Conservation (phyloP, 1,284 basidiomycete genomes). For the Rhodofomes roseus region DNA sequence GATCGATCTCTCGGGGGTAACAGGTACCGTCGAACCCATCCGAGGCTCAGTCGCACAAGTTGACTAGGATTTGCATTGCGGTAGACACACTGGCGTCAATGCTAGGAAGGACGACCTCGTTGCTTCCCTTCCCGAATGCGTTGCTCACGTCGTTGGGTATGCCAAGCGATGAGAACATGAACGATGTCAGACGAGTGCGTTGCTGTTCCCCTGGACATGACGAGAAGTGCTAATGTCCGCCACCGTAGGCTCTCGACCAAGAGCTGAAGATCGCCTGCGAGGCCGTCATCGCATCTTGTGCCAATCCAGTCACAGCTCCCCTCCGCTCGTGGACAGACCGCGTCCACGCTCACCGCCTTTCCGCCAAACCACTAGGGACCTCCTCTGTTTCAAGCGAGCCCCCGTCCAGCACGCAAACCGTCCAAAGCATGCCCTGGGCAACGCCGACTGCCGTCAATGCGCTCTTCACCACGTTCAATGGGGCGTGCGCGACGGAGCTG, state of each 20-base stretch:
- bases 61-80: too few relatives aligned
- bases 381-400: constrained; percentile 6
- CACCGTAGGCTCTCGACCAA: constrained; percentile 72
- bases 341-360: constrained; percentile 32
- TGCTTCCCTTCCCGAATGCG: constrained; percentile 68
- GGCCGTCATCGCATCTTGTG: constrained; percentile 68
- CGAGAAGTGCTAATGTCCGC: not conserved
- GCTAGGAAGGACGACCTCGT: constrained; percentile 67
- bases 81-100: constrained; percentile 75
- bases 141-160: constrained; percentile 66
- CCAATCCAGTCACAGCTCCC: constrained; percentile 46
- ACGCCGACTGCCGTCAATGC: constrained; percentile 44
- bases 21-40: constrained; percentile 37
- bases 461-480: constrained; percentile 52
- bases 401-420: not conserved
- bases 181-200: constrained; percentile 63
- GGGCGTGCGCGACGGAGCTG: constrained; percentile 53
- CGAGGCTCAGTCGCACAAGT: not conserved
- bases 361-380: constrained; percentile 9
- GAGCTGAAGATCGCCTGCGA: constrained; percentile 82
- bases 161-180: constrained; percentile 54
- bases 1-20: constrained; percentile 44
- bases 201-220: not conserved
- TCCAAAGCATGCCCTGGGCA: constrained; percentile 34
- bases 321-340: constrained; percentile 59